Evolutionary conservation across 495 filamentous ascomycete species (phyloP).

Genomic region (Parachaetomium inaequale): DNA sequence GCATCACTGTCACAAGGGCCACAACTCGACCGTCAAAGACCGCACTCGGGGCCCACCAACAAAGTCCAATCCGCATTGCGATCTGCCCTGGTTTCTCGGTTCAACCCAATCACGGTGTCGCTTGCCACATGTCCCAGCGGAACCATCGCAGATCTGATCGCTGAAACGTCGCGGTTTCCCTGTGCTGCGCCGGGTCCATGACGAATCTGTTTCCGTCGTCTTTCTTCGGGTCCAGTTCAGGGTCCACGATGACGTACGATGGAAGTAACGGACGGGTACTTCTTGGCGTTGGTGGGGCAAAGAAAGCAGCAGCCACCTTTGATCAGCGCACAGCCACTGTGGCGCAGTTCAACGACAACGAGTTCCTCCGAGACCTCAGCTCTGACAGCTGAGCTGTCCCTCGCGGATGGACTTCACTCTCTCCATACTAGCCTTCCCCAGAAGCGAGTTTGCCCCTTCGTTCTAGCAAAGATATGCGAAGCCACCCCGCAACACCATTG

Average conservation of each 20-base stretch:
- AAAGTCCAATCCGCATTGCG: not conserved
- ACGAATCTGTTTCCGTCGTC: not conserved
- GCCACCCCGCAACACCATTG: no score
- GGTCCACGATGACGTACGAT: not conserved
- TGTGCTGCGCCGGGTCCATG: slow-evolving; percentile 2
- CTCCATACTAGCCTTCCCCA: no score
- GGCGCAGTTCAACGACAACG: not conserved
- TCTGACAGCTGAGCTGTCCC: no score
- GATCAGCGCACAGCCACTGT: not conserved
- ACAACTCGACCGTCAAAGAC: not conserved
- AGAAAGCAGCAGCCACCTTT: not conserved
- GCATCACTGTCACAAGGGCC: slow-evolving; percentile 16
- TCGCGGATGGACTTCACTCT: no score
- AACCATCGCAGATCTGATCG: slow-evolving; percentile 10
- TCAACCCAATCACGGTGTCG: not conserved
- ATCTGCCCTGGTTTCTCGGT: not conserved
- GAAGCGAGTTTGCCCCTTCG: no score
- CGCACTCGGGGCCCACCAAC: not conserved
- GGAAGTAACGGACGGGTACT: no score
- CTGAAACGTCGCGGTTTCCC: slow-evolving; percentile 5
- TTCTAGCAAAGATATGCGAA: no score
- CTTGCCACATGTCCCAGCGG: not conserved
- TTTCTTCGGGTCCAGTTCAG: not conserved
- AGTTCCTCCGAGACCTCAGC: not conserved
- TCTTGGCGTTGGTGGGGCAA: not conserved